A percentile compares a stretch with the other conserved stretches of the same genome.
Evolutionary conservation across 352 stramenopile genomes (phyloP).

Genomic region (Phytophthora syringae): DNA sequence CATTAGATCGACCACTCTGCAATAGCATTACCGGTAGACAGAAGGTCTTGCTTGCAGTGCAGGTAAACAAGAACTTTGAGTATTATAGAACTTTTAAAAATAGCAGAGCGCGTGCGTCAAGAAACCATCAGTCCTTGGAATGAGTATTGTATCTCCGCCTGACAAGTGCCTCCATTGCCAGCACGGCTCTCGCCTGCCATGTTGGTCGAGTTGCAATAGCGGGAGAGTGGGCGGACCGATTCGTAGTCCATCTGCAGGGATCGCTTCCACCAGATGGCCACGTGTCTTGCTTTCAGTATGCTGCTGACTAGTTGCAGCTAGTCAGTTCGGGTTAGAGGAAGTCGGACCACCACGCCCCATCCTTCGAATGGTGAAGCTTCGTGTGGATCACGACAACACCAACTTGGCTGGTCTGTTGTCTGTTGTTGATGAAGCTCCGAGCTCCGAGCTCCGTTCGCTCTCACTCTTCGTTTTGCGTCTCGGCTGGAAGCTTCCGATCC

Average conservation of each 20-base stretch:
- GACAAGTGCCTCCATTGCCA: not conserved
- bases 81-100: too few relatives aligned
- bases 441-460: not conserved
- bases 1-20: too few relatives aligned
- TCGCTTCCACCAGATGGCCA: slow-evolving; percentile 35
- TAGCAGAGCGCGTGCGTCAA: slow-evolving; percentile 3
- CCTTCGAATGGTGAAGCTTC: slow-evolving; percentile 12
- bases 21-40: too few relatives aligned
- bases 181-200: slow-evolving; percentile 23
- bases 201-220: slow-evolving; percentile 14
- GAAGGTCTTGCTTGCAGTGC: too few relatives aligned
- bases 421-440: slow-evolving; percentile 3
- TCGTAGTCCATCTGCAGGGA: slow-evolving; percentile 34
- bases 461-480: slow-evolving; percentile 42
- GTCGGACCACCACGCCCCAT: slow-evolving; percentile 24
- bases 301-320: slow-evolving; percentile 35
- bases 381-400: slow-evolving; percentile 28
- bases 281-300: slow-evolving; percentile 29
- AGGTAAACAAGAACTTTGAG: too few relatives aligned
- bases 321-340: slow-evolving; percentile 38
- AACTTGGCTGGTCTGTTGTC: slow-evolving; percentile 18
- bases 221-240: slow-evolving; percentile 41
- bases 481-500: slow-evolving; percentile 17
- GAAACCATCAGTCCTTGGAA: not conserved
- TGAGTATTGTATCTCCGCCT: not conserved